A percentile compares a stretch with the other conserved stretches of the same genome.
These are phyloP conservation scores for Penicillium italicum DNA, from an alignment of 2,329 filamentous ascomycete genomes.

Conservation along the genomic window DNA sequence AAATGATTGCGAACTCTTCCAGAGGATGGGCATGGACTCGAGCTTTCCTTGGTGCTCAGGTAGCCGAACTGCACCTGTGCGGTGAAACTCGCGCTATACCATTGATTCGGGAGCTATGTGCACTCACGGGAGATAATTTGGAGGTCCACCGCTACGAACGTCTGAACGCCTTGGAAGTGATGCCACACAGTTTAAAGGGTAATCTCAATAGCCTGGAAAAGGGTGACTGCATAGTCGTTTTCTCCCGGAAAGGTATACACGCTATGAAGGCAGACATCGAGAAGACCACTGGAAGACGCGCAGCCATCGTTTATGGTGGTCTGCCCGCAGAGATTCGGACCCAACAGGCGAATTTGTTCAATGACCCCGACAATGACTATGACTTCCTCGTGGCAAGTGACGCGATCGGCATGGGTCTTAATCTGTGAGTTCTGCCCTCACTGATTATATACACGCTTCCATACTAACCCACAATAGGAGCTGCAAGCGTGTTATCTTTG, in stretches of 20 bases:
- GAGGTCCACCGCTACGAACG: slow-evolving; percentile 79
- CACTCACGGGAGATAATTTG: slow-evolving; percentile 75
- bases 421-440: slow-evolving; percentile 59
- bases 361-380: slow-evolving; percentile 92
- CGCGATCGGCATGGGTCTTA: slow-evolving; percentile 96
- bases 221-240: slow-evolving; percentile 85
- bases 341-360: slow-evolving; percentile 88
- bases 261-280: slow-evolving; percentile 75
- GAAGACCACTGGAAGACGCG: slow-evolving; percentile 68
- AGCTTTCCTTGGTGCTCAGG: slow-evolving; percentile 80
- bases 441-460: background rate
- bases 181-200: slow-evolving; percentile 59
- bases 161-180: slow-evolving; percentile 70
- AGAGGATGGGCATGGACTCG: slow-evolving; percentile 95
- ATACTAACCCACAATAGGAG: slow-evolving; percentile 44
- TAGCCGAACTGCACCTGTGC: slow-evolving; percentile 86
- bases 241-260: slow-evolving; percentile 79
- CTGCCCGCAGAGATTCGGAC: slow-evolving; percentile 89
- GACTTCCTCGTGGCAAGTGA: slow-evolving; percentile 92
- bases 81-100: slow-evolving; percentile 81
- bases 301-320: slow-evolving; percentile 88
- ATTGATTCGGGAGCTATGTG: slow-evolving; percentile 72
- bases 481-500: slow-evolving; percentile 87
- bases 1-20: slow-evolving; percentile 80
- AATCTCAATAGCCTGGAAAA: slow-evolving; percentile 68